Conservation (phyloP, 1,139 yeast species). For the Scheffersomyces lignicola region DNA sequence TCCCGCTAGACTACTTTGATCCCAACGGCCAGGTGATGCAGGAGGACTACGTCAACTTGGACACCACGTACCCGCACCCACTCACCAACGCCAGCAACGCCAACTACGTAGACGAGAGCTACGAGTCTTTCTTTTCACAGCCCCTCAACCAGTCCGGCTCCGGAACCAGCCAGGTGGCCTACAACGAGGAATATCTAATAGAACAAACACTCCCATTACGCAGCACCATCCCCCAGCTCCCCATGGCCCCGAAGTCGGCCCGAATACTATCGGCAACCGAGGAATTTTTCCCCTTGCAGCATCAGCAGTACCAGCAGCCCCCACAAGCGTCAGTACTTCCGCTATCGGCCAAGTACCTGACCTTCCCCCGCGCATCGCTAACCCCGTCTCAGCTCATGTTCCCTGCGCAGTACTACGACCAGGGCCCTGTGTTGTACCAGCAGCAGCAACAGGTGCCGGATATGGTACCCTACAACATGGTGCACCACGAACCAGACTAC, state of each 20-base stretch:
- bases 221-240: constrained; percentile 16
- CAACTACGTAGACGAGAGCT: constrained; percentile 25
- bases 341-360: constrained; percentile 21
- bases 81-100: constrained; percentile 22
- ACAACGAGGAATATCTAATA: constrained; percentile 45
- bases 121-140: constrained; percentile 22
- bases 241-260: constrained; percentile 15
- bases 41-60: constrained; percentile 37
- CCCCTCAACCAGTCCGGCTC: constrained; percentile 12
- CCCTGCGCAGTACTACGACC: constrained; percentile 9
- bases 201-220: constrained; percentile 48
- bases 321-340: constrained; percentile 11
- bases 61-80: constrained; percentile 23
- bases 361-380: constrained; percentile 13
- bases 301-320: constrained; percentile 8
- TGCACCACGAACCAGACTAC: constrained; percentile 20
- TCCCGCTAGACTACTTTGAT: constrained; percentile 65
- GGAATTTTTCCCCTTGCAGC: constrained; percentile 18
- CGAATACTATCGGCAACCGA: constrained; percentile 17
- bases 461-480: constrained; percentile 8
- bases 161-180: constrained; percentile 30
- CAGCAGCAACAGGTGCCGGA: constrained; percentile 12
- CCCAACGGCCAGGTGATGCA: constrained; percentile 13
- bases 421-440: constrained; percentile 13
- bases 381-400: constrained; percentile 12